These are phyloP conservation scores for Senecio squalidus DNA, from an alignment of 140 eudicot species.

Conservation along the genomic window DNA sequence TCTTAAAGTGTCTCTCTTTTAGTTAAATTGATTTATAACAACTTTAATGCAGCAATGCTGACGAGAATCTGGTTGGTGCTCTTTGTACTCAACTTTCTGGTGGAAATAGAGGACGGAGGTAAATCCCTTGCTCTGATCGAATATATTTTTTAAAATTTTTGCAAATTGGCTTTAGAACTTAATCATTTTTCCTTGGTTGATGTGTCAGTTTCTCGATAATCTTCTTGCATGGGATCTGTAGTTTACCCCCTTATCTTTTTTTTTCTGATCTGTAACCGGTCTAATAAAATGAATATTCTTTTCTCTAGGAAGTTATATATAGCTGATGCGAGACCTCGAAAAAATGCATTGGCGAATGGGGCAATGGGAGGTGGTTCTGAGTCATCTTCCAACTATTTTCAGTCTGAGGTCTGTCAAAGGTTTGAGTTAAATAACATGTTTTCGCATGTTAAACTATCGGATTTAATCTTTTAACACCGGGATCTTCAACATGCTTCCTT, in stretches of 20 bases:
- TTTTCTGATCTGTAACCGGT: not conserved
- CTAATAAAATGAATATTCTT: conserved; percentile 1
- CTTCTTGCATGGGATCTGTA: not conserved
- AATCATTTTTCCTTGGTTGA: not conserved
- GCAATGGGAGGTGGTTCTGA: conserved; percentile 99
- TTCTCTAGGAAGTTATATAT: conserved; percentile 80
- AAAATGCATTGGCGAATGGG: conserved; percentile 98
- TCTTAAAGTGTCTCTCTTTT: conserved; percentile 1
- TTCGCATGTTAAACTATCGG: conserved; percentile 10
- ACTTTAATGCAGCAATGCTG: conserved; percentile 72
- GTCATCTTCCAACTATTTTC: conserved; percentile 91
- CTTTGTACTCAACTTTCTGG: conserved; percentile 64
- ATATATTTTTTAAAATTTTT: conserved; percentile 1
- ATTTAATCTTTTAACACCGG: not conserved
- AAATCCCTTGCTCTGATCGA: not conserved
- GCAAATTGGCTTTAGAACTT: not conserved
- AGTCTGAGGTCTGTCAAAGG: conserved; percentile 81
- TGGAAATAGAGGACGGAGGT: conserved; percentile 62
- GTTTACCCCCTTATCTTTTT: not conserved
- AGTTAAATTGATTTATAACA: not conserved
- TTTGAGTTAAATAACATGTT: conserved; percentile 21
- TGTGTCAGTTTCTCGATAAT: conserved; percentile 2
- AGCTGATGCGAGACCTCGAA: conserved; percentile 98
- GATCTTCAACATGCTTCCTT: not conserved
- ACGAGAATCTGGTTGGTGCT: conserved; percentile 95